Conservation (phyloP, 2,329 filamentous ascomycete genomes). For the Aspergillus amoenus region DNA sequence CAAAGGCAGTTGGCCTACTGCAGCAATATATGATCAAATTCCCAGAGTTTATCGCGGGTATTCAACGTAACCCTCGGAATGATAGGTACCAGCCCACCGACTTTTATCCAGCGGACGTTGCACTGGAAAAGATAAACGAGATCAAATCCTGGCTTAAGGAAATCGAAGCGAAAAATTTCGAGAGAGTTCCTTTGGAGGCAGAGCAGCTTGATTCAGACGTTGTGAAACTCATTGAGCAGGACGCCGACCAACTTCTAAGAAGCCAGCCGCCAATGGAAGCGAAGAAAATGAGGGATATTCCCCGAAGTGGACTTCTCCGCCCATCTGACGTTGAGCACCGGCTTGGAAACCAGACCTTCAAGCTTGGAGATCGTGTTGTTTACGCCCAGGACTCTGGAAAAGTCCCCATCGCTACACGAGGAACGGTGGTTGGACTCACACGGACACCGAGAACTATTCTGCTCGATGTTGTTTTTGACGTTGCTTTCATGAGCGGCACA, state of each 20-base stretch:
- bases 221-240: conserved; percentile 75
- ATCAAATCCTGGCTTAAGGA: conserved; percentile 91
- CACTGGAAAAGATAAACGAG: conserved; percentile 82
- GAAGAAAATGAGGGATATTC: conserved; percentile 76
- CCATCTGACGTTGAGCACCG: conserved; percentile 95
- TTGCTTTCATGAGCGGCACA: conserved; percentile 95
- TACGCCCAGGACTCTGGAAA: conserved; percentile 92
- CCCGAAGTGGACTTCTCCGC: conserved; percentile 82
- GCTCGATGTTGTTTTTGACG: conserved; percentile 90
- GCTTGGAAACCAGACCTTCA: conserved; percentile 78
- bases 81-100: conserved; percentile 82
- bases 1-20: conserved; percentile 76
- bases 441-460: conserved; percentile 79
- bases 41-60: conserved; percentile 89
- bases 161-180: conserved; percentile 86
- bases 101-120: conserved; percentile 74
- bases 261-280: conserved; percentile 55
- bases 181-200: conserved; percentile 92
- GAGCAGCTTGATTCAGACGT: conserved; percentile 92
- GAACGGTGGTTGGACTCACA: conserved; percentile 93
- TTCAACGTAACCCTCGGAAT: conserved; percentile 80
- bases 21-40: conserved; percentile 90
- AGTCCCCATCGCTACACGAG: conserved; percentile 86
- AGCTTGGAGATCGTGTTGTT: conserved; percentile 84
- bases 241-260: conserved; percentile 64